A percentile compares a stretch with the other conserved stretches of the same genome.
Conservation (phyloP, 2,329 filamentous ascomycete species). For the Elsinoe necatrix region DNA sequence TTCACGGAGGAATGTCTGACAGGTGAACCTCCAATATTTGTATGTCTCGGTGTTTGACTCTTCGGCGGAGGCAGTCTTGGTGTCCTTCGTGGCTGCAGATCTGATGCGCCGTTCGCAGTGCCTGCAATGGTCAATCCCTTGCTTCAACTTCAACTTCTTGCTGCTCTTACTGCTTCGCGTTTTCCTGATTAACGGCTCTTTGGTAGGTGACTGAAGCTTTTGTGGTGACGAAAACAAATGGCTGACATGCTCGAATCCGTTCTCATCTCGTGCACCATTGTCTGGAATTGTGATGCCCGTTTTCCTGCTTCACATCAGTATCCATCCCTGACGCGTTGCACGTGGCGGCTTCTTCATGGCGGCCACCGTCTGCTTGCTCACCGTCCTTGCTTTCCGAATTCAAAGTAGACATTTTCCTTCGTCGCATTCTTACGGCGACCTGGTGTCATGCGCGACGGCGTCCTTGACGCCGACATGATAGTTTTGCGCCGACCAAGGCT, state of each 20-base stretch:
- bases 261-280: slow-evolving; percentile 71
- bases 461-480: not conserved
- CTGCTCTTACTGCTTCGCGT: not conserved
- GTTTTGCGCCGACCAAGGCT: not conserved
- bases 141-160: not conserved
- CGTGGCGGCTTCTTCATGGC: not conserved
- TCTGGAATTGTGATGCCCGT: slow-evolving; percentile 79
- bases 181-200: slow-evolving; percentile 3
- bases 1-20: slow-evolving; percentile 52
- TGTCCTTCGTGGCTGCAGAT: slow-evolving; percentile 35
- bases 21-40: slow-evolving; percentile 50
- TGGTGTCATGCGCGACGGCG: slow-evolving; percentile 16
- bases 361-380: not conserved
- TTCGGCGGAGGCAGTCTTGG: slow-evolving; percentile 41
- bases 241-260: slow-evolving; percentile 84
- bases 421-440: slow-evolving; percentile 18
- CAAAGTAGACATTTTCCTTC: slow-evolving; percentile 20
- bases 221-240: slow-evolving; percentile 78
- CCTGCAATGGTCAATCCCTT: slow-evolving; percentile 30
- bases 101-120: slow-evolving; percentile 42
- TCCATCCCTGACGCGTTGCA: slow-evolving; percentile 16
- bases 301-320: slow-evolving; percentile 52
- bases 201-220: not conserved
- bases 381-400: slow-evolving; percentile 20
- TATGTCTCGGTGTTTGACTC: slow-evolving; percentile 57